Base-by-base conservation (phyloP, 2,329 filamentous ascomycete species). In the Neopestalotiopsis sp. region DNA sequence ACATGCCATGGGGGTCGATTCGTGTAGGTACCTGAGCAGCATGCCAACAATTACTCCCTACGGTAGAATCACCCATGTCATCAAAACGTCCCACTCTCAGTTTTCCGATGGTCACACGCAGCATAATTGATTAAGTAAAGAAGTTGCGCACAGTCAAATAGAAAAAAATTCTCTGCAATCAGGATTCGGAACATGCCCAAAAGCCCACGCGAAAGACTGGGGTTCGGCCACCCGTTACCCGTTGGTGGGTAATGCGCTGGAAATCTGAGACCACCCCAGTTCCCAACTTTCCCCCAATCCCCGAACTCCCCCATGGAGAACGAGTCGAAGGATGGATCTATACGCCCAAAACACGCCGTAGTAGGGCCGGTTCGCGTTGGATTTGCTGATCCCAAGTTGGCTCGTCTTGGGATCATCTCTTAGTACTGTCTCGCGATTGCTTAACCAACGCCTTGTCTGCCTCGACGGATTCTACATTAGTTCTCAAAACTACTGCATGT, bases 391-490 rank as follows among this genome's bases (percentile, higher is more conserved):
- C 45, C 14, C 45, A 24, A 52, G 45, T n/a, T 52, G 45, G 45
- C 45, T 52, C 45, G 45, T 52, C 45, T 52, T 24, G n/a, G 24
- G 45, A 52, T 49, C 17, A 17, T n/a, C 42, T n/a, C 42, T n/a
- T 49, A 49, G 42, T 17, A 3, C 9, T 52, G 45, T 52, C 45
- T 52, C 45, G 45, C 45, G 45, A 52, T n/a, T 17, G 14, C 45
- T 52, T 24, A 52, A 52, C 45, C 45, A 52, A 20, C n/a, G 45
- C 45, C 45, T 52, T 52, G 45, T 52, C 45, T 24, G 45, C 45
- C 45, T 52, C 45, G 45, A 52, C 45, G 45, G 45, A 17, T 52
- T 52, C 45, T 52, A 52, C 45, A 52, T 52, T 52, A 52, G 45
- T 20, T 9, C 45, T 52, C 45, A 10, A 10, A 20, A 20, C 45